Conservation (phyloP, 371 early-diverging fungal species). For the Circinella minor region DNA sequence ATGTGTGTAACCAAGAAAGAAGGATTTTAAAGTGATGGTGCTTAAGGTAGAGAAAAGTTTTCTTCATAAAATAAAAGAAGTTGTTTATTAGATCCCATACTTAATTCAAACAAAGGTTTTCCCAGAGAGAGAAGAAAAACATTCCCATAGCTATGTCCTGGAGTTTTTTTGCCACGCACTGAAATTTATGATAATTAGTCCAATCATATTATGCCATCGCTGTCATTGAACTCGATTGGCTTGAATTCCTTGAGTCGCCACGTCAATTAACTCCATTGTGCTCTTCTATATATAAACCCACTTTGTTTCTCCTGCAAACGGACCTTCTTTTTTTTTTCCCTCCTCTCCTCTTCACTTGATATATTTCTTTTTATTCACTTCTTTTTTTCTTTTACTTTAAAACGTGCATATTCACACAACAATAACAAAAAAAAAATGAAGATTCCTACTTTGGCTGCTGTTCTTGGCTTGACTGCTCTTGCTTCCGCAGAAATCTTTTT, state of each 20-base stretch:
- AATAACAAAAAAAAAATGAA: conserved; percentile 43
- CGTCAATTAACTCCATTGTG: neutral
- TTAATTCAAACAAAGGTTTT: too few relatives aligned
- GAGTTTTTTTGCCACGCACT: too few relatives aligned
- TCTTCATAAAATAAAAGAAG: too few relatives aligned
- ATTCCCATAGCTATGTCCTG: neutral
- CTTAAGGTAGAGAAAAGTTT: too few relatives aligned
- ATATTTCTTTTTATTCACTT: neutral
- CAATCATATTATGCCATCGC: conserved; percentile 5
- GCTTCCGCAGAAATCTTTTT: conserved; percentile 81
- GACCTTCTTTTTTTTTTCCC: neutral
- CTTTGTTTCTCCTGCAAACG: neutral
- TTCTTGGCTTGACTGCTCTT: conserved; percentile 68
- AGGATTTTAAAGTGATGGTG: too few relatives aligned
- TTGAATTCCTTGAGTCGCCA: conserved; percentile 4
- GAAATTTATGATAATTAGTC: neutral
- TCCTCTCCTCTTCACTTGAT: neutral
- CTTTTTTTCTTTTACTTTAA: neutral
- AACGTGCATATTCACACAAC: neutral
- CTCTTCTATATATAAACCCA: neutral
- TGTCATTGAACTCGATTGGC: neutral
- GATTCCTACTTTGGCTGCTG: conserved; percentile 58
- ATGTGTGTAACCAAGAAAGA: too few relatives aligned
- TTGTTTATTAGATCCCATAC: too few relatives aligned
- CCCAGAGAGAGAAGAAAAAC: neutral